Evolutionary conservation across 2,329 filamentous ascomycete genomes (phyloP).

Genomic region (Penicillium hesseltinei): DNA sequence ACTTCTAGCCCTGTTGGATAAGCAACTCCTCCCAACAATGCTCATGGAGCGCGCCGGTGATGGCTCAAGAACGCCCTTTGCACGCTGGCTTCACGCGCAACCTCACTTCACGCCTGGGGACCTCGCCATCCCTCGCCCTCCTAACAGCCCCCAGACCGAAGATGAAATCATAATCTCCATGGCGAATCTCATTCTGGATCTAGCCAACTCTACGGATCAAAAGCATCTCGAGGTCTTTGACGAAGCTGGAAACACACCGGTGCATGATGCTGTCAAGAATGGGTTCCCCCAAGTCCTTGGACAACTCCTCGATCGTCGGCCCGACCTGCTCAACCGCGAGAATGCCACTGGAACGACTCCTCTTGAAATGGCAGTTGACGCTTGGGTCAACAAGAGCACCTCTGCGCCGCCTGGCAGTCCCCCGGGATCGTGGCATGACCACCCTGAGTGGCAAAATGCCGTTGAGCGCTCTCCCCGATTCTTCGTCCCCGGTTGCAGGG

Average conservation of each 20-base stretch:
- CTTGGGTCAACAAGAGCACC: constrained; percentile 29
- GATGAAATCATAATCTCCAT: constrained; percentile 33
- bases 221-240: constrained; percentile 47
- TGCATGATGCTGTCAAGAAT: constrained; percentile 40
- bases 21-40: constrained; percentile 47
- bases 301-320: constrained; percentile 51
- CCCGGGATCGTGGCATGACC: not conserved
- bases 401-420: constrained; percentile 2
- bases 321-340: constrained; percentile 65
- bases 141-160: constrained; percentile 22
- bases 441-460: not conserved
- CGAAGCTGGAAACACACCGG: constrained; percentile 44
- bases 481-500: constrained; percentile 11
- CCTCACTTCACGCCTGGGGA: not conserved
- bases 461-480: not conserved
- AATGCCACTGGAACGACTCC: constrained; percentile 75
- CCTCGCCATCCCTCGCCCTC: not conserved
- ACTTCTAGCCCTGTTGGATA: constrained; percentile 59
- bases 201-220: constrained; percentile 53
- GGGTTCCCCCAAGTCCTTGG: constrained; percentile 59
- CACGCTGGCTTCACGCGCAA: constrained; percentile 51
- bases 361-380: constrained; percentile 49
- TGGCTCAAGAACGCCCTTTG: constrained; percentile 50
- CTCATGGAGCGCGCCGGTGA: constrained; percentile 32
- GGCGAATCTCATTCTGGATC: constrained; percentile 52